Conservation (phyloP, 495 filamentous ascomycete genomes). For the Parmelia sp. region DNA sequence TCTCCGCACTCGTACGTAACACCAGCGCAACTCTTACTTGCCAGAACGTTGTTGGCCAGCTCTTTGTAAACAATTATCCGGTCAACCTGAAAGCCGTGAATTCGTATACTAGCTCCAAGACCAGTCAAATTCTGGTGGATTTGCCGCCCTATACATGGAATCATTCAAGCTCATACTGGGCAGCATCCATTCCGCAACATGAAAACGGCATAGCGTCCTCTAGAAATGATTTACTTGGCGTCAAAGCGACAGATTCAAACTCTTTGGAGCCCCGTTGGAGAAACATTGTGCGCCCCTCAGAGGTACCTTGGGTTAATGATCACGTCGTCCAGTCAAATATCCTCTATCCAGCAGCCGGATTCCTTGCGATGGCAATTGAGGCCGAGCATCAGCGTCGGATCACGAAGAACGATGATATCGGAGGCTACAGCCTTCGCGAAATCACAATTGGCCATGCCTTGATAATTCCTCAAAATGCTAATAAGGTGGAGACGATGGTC, state of each 20-base stretch:
- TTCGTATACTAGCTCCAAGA: not conserved
- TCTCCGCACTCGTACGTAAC: constrained; percentile 10
- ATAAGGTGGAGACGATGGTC: not conserved
- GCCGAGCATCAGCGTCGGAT: not conserved
- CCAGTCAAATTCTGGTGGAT: constrained; percentile 25
- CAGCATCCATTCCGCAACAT: constrained; percentile 37
- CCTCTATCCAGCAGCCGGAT: constrained; percentile 41
- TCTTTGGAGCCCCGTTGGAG: constrained; percentile 46
- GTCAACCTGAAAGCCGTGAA: not conserved
- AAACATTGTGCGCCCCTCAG: constrained; percentile 38
- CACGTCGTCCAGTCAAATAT: constrained; percentile 36
- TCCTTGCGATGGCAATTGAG: constrained; percentile 42
- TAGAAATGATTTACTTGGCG: constrained; percentile 31
- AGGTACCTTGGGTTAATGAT: constrained; percentile 45
- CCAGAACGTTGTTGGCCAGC: no score
- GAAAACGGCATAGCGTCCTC: no score
- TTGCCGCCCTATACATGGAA: constrained; percentile 41
- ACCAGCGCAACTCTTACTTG: not conserved
- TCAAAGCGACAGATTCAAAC: constrained; percentile 32
- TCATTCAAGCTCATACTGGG: constrained; percentile 31
- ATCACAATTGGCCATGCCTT: not conserved
- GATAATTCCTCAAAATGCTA: not conserved
- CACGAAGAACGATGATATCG: not conserved
- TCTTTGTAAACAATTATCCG: no score
- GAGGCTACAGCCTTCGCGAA: not conserved